A percentile compares a stretch with the other conserved stretches of the same genome.
Conservation (phyloP, 768 basidiomycete genomes). For the Exsudoporus frostii region DNA sequence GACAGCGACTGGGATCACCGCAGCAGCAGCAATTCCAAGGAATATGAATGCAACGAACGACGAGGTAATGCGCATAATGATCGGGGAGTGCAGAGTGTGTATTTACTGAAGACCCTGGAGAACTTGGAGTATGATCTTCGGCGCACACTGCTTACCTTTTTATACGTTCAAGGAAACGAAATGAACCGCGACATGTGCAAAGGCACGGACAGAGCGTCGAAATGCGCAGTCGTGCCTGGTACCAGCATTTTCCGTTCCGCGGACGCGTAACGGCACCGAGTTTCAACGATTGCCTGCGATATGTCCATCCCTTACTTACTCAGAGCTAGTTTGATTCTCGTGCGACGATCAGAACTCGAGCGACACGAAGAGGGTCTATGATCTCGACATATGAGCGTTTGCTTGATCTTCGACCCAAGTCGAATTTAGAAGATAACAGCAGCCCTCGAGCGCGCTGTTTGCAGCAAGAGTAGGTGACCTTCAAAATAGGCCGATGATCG, state of each 20-base stretch:
- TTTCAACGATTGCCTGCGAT: too few relatives aligned
- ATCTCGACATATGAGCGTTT: too few relatives aligned
- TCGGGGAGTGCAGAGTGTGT: neutral
- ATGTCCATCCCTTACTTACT: neutral
- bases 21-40: conserved; percentile 3
- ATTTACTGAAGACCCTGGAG: neutral
- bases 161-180: neutral
- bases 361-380: neutral
- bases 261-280: neutral
- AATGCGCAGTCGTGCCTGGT: neutral
- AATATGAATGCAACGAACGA: conserved; percentile 1
- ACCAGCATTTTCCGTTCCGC: neutral
- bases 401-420: neutral
- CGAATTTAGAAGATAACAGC: neutral
- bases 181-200: too few relatives aligned
- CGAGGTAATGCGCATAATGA: conserved; percentile 2
- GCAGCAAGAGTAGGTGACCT: neutral
- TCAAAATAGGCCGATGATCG: neutral
- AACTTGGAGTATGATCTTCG: neutral
- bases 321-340: too few relatives aligned
- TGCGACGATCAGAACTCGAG: neutral
- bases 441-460: neutral
- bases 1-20: too few relatives aligned
- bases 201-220: neutral
- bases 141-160: neutral